Evolutionary conservation across 2,329 filamentous ascomycete genomes (phyloP).

Genomic region (Aspergillus pseudoviridinutans): DNA sequence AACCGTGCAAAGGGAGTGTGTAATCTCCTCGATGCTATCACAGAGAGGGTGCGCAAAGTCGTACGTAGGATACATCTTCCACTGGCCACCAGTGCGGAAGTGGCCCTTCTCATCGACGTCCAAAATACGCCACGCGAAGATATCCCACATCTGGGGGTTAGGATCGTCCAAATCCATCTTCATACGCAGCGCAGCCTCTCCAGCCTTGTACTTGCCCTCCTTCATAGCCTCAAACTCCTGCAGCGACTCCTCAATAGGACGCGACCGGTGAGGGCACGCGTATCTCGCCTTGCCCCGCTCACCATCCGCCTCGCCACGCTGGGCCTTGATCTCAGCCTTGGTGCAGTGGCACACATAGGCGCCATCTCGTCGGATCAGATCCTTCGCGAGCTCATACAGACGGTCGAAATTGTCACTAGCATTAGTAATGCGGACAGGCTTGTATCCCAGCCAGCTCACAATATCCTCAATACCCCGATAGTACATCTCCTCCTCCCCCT

Average conservation of each 20-base stretch:
- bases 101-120: slow-evolving; percentile 45
- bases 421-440: slow-evolving; percentile 74
- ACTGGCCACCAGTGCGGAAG: slow-evolving; percentile 69
- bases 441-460: slow-evolving; percentile 78
- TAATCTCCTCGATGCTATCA: slow-evolving; percentile 88
- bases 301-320: slow-evolving; percentile 72
- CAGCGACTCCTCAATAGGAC: slow-evolving; percentile 71
- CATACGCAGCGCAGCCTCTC: slow-evolving; percentile 84
- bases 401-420: slow-evolving; percentile 86
- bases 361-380: slow-evolving; percentile 67
- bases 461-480: slow-evolving; percentile 87
- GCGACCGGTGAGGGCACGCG: slow-evolving; percentile 74
- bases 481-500: slow-evolving; percentile 85
- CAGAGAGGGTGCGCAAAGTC: slow-evolving; percentile 68
- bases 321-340: slow-evolving; percentile 77
- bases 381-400: slow-evolving; percentile 83
- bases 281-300: slow-evolving; percentile 65
- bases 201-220: slow-evolving; percentile 83
- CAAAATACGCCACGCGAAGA: slow-evolving; percentile 83
- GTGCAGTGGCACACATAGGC: slow-evolving; percentile 81
- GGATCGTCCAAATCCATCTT: slow-evolving; percentile 78
- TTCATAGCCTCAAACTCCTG: slow-evolving; percentile 51
- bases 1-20: slow-evolving; percentile 87
- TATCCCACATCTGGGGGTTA: slow-evolving; percentile 96
- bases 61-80: slow-evolving; percentile 94